Percentiles rank a stretch among this genome's conserved stretches.
phyloP scores from a whole-genome alignment of 805 yeast genomes.

The Jamesozyma piceae region DNA sequence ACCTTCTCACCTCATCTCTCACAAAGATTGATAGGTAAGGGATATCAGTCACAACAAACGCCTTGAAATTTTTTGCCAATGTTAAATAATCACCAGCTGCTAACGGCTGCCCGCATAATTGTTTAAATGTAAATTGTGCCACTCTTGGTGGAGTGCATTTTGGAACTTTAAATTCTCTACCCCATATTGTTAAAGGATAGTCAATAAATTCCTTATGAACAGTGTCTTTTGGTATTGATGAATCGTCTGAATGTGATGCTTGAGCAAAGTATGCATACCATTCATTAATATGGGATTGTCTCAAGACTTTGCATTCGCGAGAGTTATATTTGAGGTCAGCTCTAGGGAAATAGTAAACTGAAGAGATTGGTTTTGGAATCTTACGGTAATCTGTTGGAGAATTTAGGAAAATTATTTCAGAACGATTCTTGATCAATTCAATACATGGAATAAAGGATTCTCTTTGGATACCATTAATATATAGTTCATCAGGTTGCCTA shows the following conservation, averaged over 20 bases:
- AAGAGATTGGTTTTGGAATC: slow-evolving; percentile 70
- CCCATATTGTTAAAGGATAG: slow-evolving; percentile 64
- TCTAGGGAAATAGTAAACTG: slow-evolving; percentile 68
- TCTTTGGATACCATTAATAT: slow-evolving; percentile 89
- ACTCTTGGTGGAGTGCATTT: slow-evolving; percentile 65
- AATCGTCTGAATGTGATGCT: slow-evolving; percentile 28
- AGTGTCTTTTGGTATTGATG: slow-evolving; percentile 8
- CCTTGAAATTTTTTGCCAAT: slow-evolving; percentile 62
- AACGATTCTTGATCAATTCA: slow-evolving; percentile 58
- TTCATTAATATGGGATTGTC: slow-evolving; percentile 50
- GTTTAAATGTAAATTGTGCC: slow-evolving; percentile 80
- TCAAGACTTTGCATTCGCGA: slow-evolving; percentile 40
- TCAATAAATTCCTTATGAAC: slow-evolving; percentile 14
- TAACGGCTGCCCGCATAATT: slow-evolving; percentile 77
- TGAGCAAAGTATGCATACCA: slow-evolving; percentile 81
- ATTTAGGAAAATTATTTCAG: slow-evolving; percentile 69
- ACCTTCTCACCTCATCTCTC: slow-evolving; percentile 79
- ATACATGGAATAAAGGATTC: slow-evolving; percentile 90
- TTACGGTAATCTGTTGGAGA: slow-evolving; percentile 93
- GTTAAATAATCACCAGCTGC: slow-evolving; percentile 93
- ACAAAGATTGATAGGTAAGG: slow-evolving; percentile 72
- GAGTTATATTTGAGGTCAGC: slow-evolving; percentile 50
- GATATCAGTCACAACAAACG: slow-evolving; percentile 85
- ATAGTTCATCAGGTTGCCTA: slow-evolving; percentile 88
- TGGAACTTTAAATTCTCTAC: slow-evolving; percentile 72